Evolutionary conservation across 2,329 filamentous ascomycete genomes (phyloP), one percentile per base, ranked within the genome.

Genomic region (Pseudogymnoascus verrucosus): DNA sequence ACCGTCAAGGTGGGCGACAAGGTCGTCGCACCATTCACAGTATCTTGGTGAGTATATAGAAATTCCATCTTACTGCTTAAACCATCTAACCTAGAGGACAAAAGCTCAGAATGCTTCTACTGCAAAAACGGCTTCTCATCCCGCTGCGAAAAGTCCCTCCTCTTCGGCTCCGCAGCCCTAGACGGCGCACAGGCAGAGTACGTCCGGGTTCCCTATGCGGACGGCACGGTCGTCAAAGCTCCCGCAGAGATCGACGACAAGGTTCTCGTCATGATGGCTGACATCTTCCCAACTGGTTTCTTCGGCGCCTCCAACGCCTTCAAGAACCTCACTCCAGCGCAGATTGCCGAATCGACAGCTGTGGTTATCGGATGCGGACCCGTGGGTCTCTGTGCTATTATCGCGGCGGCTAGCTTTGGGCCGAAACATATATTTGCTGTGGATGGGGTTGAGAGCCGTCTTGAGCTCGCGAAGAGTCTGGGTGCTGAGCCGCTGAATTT

Each of bases 401-500:
- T 93, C 66, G 89, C 90, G 65, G 88, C 89, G 5, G 79, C 89
- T n/a, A 86, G 91, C 70, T 88, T 86, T 74, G 84, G 85, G 68
- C 91, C 91, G 0, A 89, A 87, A 73, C 82, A 90, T 71, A 76
- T 96, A 1, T 86, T 96, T 66, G 91, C 90, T 5, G 84, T 96
- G 60, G 91, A 96, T 76, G 87, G 88, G 7, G 84, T 96, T 6
- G 85, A 88, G 2, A 87, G 85, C 65, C 82, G 93, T 63, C 80
- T 97, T 44, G 85, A 89, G 62, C 79, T 90, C 44, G 93, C 92
- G 23, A 83, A 80, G 72, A 81, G 78, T 2, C 79, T 96, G 0
- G 92, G 92, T 2, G 93, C 91, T 2, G 91, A 93, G 75, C 87
- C 90, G 0, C 86, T 92, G 76, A 93, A 96, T 74, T 93, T 93